phyloP scores from a whole-genome alignment of 805 yeast species.

The Metschnikowia santaceciliae region DNA sequence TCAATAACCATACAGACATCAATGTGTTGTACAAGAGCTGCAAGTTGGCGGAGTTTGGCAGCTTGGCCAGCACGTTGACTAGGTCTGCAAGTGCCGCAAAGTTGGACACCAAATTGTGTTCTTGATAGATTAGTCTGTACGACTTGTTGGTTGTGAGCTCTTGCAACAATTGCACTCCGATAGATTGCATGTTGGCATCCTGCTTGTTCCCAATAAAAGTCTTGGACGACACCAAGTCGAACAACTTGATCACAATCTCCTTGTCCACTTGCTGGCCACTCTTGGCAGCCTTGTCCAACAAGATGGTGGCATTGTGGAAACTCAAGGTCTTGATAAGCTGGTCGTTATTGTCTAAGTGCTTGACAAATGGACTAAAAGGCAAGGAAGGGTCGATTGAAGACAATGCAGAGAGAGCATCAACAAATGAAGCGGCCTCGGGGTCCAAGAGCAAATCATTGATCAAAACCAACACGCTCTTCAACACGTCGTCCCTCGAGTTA shows the following conservation, averaged over 20 bases:
- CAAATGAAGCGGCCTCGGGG: conserved; percentile 30
- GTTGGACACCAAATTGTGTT: conserved; percentile 30
- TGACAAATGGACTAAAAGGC: conserved; percentile 52
- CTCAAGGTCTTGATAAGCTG: conserved; percentile 53
- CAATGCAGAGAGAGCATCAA: conserved; percentile 40
- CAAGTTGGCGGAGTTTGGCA: conserved; percentile 46
- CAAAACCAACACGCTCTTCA: conserved; percentile 60
- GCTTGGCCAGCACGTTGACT: conserved; percentile 28
- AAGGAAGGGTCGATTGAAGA: conserved; percentile 39
- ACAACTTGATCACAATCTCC: conserved; percentile 37
- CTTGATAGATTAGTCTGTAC: conserved; percentile 49
- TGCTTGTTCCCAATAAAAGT: conserved; percentile 26
- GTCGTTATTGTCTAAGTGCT: conserved; percentile 52
- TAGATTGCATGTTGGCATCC: conserved; percentile 51
- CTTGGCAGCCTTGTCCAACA: conserved; percentile 34
- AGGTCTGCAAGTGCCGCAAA: conserved; percentile 31
- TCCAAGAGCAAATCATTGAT: conserved; percentile 53
- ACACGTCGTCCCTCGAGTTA: conserved; percentile 55
- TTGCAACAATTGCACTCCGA: conserved; percentile 60
- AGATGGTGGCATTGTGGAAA: conserved; percentile 49
- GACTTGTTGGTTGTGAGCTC: conserved; percentile 53
- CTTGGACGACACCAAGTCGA: conserved; percentile 32
- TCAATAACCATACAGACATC: conserved; percentile 77
- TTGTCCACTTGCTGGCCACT: conserved; percentile 26
- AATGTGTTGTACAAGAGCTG: conserved; percentile 83